Conservation (phyloP, 768 basidiomycete genomes). For the Suillus plorans region DNA sequence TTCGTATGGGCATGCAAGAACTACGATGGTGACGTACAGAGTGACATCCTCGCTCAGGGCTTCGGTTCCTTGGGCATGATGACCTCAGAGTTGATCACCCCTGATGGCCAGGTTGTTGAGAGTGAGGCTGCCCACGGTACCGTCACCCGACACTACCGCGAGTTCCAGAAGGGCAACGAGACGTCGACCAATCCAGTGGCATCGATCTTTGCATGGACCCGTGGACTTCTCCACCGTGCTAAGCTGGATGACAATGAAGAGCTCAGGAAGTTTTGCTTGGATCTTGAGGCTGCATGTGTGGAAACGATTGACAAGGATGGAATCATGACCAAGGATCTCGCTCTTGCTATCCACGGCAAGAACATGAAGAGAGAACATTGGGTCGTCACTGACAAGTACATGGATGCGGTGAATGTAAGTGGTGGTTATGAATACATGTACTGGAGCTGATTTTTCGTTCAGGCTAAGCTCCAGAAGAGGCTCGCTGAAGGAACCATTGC, state of each 20-base stretch:
- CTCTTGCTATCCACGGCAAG: slow-evolving; percentile 91
- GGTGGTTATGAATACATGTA: background rate
- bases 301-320: slow-evolving; percentile 90
- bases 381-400: slow-evolving; percentile 92
- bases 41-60: slow-evolving; percentile 95
- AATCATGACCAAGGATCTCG: slow-evolving; percentile 97
- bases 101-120: slow-evolving; percentile 90
- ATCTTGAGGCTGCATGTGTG: slow-evolving; percentile 84
- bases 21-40: slow-evolving; percentile 86
- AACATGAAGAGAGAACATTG: slow-evolving; percentile 91
- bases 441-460: slow-evolving; percentile 14
- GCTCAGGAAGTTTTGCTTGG: slow-evolving; percentile 70
- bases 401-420: slow-evolving; percentile 89
- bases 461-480: slow-evolving; percentile 49
- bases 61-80: slow-evolving; percentile 98
- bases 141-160: slow-evolving; percentile 95
- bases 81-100: slow-evolving; percentile 94
- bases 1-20: slow-evolving; percentile 79
- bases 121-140: slow-evolving; percentile 97
- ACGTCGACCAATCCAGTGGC: slow-evolving; percentile 99
- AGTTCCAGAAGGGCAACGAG: slow-evolving; percentile 96
- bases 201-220: slow-evolving; percentile 98
- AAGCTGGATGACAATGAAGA: slow-evolving; percentile 84
- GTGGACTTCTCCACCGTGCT: slow-evolving; percentile 89
- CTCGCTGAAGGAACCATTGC: slow-evolving; percentile 31